These are phyloP conservation scores for Metarhizium anisopliae DNA, from an alignment of 2,329 filamentous ascomycete genomes.

Conservation along the genomic window DNA sequence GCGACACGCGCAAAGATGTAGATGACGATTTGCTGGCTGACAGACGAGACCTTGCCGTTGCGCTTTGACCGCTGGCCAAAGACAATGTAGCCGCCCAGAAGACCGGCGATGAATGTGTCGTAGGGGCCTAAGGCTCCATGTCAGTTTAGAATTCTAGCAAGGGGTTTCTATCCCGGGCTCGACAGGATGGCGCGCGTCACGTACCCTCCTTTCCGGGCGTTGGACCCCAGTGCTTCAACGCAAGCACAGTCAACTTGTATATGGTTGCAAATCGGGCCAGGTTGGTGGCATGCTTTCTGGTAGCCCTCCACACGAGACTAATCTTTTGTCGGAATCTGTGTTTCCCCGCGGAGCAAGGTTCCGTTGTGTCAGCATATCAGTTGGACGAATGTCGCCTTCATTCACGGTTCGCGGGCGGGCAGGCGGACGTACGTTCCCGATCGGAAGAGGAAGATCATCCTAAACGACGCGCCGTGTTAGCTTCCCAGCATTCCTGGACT, in stretches of 20 bases:
- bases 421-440: slow-evolving; percentile 61
- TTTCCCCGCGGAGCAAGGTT: not conserved
- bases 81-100: slow-evolving; percentile 85
- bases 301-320: slow-evolving; percentile 72
- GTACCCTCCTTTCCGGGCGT: slow-evolving; percentile 51
- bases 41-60: slow-evolving; percentile 60
- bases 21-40: slow-evolving; percentile 95
- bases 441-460: slow-evolving; percentile 95
- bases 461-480: slow-evolving; percentile 24
- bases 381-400: not conserved
- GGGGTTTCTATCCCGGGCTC: too few species aligned
- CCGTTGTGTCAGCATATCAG: slow-evolving; percentile 10
- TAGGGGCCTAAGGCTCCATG: slow-evolving; percentile 47
- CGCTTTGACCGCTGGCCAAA: slow-evolving; percentile 64
- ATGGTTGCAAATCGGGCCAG: slow-evolving; percentile 83
- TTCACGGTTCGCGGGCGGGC: not conserved
- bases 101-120: slow-evolving; percentile 78
- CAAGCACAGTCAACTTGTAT: slow-evolving; percentile 77
- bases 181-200: not conserved
- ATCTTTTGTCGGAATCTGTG: slow-evolving; percentile 63
- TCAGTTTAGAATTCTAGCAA: not conserved
- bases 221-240: slow-evolving; percentile 54
- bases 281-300: slow-evolving; percentile 82
- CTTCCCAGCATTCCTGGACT: not conserved
- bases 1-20: slow-evolving; percentile 93